Evolutionary conservation across 1,139 yeast genomes (phyloP), one percentile per base, ranked within the genome.

Genomic region (Saccharomyces pastorianus): DNA sequence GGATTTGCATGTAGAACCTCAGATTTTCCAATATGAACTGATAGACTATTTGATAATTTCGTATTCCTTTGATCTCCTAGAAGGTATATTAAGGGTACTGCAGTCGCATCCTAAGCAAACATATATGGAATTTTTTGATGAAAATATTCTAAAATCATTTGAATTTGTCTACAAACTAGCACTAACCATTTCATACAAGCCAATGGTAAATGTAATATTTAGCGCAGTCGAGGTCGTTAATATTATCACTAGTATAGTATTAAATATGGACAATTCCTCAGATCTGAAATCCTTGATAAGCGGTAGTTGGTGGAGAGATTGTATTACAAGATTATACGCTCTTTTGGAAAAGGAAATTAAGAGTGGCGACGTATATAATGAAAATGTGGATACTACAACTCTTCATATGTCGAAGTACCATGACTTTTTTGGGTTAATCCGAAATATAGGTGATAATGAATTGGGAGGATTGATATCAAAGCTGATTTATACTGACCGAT

Each of bases 41-140:
- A 64, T 84, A 8, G 83, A 82, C 59, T 77, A 77, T 46, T 74
- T 81, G 55, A 71, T 76, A 1, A 68, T 82, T 3, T 63, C 79
- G 0, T 78, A 77, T 61, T 73, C 81, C 6, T 73, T 81, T 66
- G 90, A 84, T 64, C 71, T 80, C 2, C 61, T 84, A 28, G 88
- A 84, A 59, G 62, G 71, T 38, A 71, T 56, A 51, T 65, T 56
- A 60, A 68, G 58, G 55, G 62, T 64, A 17, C 58, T 62, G 29
- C 65, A 61, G 49, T 58, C 56, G 3, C 60, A 59, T 28, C 48
- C 62, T 5, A 42, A 54, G 14, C 55, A 52, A 8, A 54, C 50
- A 2, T 58, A 61, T 25, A 28, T 28, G 2, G 56, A 53, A 11
- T 62, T 67, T 48, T 56, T 68, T 23, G 67, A 62, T 51, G 49